A percentile compares a stretch with the other conserved stretches of the same genome.
These are phyloP conservation scores for Carex scoparia DNA, from an alignment of 176 grass and related monocot species.

Conservation along the genomic window DNA sequence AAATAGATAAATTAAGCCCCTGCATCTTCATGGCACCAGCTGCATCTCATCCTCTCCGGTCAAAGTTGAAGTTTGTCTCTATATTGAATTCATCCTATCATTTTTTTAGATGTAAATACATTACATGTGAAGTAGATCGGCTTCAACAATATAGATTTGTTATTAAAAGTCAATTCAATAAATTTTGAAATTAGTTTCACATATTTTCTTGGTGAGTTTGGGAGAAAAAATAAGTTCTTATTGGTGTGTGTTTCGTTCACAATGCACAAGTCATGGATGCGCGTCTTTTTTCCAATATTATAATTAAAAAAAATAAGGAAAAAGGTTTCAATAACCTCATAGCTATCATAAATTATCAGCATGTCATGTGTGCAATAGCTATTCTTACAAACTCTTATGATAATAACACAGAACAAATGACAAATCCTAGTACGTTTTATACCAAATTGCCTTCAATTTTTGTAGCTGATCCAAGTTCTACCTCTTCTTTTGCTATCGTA, in stretches of 20 bases:
- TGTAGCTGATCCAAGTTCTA: slow-evolving; percentile 17
- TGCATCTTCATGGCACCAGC: too few species aligned
- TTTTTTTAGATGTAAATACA: too few species aligned
- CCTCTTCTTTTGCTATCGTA: slow-evolving; percentile 27
- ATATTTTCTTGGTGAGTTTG: too few species aligned
- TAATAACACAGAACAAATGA: not conserved
- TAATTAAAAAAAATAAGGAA: not conserved
- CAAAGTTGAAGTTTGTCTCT: too few species aligned
- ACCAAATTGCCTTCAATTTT: slow-evolving; percentile 34
- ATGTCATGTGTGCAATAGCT: not conserved
- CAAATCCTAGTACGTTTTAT: slow-evolving; percentile 11
- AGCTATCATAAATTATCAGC: not conserved
- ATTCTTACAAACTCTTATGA: not conserved
- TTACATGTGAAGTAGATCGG: too few species aligned
- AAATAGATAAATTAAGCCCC: too few species aligned
- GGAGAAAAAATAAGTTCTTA: not conserved
- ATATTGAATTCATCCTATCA: too few species aligned
- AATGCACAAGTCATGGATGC: not conserved
- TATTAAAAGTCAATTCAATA: too few species aligned
- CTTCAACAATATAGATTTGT: too few species aligned
- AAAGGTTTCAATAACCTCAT: not conserved
- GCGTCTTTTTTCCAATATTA: not conserved
- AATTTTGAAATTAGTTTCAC: too few species aligned
- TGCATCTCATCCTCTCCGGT: too few species aligned
- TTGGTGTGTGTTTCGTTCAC: not conserved